Evolutionary conservation across 106 monocot species (phyloP).

Genomic region (Dioscorea alata): DNA sequence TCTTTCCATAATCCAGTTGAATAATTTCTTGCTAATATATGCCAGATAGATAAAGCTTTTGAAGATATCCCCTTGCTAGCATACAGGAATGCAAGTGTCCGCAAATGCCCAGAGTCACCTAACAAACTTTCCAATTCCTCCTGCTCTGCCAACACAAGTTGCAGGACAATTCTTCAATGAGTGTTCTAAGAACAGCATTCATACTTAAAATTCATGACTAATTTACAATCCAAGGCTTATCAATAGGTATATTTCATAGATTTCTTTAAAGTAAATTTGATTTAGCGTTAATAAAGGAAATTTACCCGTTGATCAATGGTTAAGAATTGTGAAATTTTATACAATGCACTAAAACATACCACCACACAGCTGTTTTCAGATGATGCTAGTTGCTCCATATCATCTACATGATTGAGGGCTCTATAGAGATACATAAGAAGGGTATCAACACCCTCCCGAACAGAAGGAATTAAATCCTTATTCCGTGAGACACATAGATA

Average conservation of each 20-base stretch:
- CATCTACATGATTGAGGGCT: slow-evolving; percentile 74
- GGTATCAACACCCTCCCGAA: slow-evolving; percentile 91
- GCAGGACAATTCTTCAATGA: slow-evolving; percentile 58
- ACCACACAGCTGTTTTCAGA: slow-evolving; percentile 87
- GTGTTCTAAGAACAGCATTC: slow-evolving; percentile 32
- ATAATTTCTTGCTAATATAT: slow-evolving; percentile 74
- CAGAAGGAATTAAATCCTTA: slow-evolving; percentile 47
- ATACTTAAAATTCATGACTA: slow-evolving; percentile 40
- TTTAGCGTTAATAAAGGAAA: slow-evolving; percentile 3
- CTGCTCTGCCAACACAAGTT: slow-evolving; percentile 71
- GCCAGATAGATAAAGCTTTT: slow-evolving; percentile 90
- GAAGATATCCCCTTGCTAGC: slow-evolving; percentile 93
- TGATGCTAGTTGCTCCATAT: slow-evolving; percentile 95
- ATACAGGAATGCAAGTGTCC: slow-evolving; percentile 97
- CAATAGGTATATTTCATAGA: slow-evolving; percentile 22
- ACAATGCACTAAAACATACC: slow-evolving; percentile 38
- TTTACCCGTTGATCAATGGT: not conserved
- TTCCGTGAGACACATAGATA: slow-evolving; percentile 58
- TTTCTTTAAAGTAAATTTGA: slow-evolving; percentile 13
- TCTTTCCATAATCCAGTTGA: slow-evolving; percentile 77
- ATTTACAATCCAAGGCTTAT: slow-evolving; percentile 36
- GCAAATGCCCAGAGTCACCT: slow-evolving; percentile 90
- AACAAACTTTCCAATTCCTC: slow-evolving; percentile 95
- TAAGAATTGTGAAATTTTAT: slow-evolving; percentile 1
- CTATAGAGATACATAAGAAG: slow-evolving; percentile 97